phyloP scores from a whole-genome alignment of 1,284 basidiomycete genomes.

The Leccinum pseudoinsigne region DNA sequence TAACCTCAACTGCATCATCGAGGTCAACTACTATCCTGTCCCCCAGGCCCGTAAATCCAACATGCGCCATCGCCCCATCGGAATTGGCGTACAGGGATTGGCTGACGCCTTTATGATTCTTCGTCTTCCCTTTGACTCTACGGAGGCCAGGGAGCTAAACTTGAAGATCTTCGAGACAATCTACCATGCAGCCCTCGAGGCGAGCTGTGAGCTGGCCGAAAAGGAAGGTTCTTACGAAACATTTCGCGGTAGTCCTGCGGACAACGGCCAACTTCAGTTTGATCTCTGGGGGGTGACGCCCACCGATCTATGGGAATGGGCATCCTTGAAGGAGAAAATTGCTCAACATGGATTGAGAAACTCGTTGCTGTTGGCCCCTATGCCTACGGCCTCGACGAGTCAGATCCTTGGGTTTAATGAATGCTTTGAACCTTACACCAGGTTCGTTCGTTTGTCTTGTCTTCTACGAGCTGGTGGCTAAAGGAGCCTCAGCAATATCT shows the following conservation, averaged over 20 bases:
- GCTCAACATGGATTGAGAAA: conserved; percentile 88
- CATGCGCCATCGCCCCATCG: conserved; percentile 97
- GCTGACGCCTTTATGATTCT: conserved; percentile 99
- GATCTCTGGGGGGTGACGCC: conserved; percentile 97
- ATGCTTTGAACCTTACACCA: conserved; percentile 97
- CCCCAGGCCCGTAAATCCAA: conserved; percentile 91
- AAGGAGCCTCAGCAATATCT: conserved; percentile 78
- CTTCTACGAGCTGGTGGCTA: conserved; percentile 5
- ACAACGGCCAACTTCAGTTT: conserved; percentile 88
- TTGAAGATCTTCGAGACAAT: conserved; percentile 99
- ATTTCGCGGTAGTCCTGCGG: conserved; percentile 90
- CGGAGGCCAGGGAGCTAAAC: conserved; percentile 87
- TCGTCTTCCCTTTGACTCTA: conserved; percentile 94
- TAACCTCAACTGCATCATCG: conserved; percentile 96
- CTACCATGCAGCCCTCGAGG: conserved; percentile 94
- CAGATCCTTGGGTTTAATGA: conserved; percentile 99
- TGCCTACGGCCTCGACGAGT: conserved; percentile 99
- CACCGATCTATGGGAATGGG: conserved; percentile 96
- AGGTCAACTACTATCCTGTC: conserved; percentile 94
- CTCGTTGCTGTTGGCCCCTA: conserved; percentile 93
- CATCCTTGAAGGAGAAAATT: conserved; percentile 85
- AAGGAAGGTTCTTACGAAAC: conserved; percentile 88
- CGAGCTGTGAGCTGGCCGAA: conserved; percentile 88
- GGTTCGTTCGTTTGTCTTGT: conserved; percentile 36
- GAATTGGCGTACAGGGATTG: conserved; percentile 97